Evolutionary conservation across 176 grass and related monocot species (phyloP), one percentile per base, ranked within the genome.

Genomic region (Zoysia japonica): DNA sequence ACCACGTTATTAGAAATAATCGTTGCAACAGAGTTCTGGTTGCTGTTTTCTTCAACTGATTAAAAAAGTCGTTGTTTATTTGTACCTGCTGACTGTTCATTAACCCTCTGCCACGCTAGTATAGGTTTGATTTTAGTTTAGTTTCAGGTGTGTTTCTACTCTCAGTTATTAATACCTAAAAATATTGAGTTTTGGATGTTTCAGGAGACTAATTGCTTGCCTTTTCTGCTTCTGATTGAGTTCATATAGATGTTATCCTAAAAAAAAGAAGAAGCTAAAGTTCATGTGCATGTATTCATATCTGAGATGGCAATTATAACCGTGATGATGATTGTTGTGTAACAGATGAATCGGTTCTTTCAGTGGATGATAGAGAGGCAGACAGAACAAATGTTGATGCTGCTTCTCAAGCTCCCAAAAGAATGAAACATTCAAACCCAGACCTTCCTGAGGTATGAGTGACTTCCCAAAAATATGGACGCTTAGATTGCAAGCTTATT

Each of bases 361-460:
- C 36, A 78, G 37, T n/a, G 37, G 16, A 43, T 42, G 41, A 19
- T 40, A 17, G 71, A 56, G 41, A 17, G 37, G 38, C 14, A 65
- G 46, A 11, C 28, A 61, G 5, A 19, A 19, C 3, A 11, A 19
- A 2, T 52, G 47, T 1, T 28, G 7, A 75, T 13, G 71, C 9
- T 20, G 12, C 37, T 64, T 76, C 43, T 39, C 59, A 51, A 4
- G 9, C 61, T 36, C 14, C 14, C 9, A 50, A 78, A 53, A 78
- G 4, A 65, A 66, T 20, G 61, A 50, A 0, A 11, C 20, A 47
- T 41, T 78, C 61, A 40, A 78, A 11, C 36, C 16, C 62, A 67
- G 2, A 39, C 61, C 75, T 78, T 78, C 76, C 76, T 2, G 76
- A 78, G 61, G 75, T 78, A 78, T 15, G 4, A 7, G 65, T 15